Conservation (phyloP, 371 early-diverging fungal genomes). For the Syncephalis plumigaleata region DNA sequence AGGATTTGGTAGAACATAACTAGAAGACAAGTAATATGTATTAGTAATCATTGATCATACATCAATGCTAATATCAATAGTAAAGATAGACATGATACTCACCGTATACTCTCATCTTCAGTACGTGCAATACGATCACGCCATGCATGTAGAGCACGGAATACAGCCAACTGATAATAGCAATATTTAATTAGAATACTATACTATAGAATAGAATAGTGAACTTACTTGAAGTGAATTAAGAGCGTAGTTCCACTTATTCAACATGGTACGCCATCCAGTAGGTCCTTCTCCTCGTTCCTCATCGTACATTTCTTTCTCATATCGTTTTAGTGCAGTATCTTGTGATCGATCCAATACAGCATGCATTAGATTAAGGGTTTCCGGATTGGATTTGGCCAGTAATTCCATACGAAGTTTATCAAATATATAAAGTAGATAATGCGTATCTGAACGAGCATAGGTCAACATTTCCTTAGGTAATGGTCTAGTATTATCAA, state of each 20-base stretch:
- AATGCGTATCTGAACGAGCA: conserved; percentile 93
- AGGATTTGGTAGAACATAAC: conserved; percentile 78
- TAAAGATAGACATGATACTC: not conserved
- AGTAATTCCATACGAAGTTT: conserved; percentile 70
- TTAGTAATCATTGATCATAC: not conserved
- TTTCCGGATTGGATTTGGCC: conserved; percentile 24
- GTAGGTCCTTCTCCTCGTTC: conserved; percentile 43
- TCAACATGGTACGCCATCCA: conserved; percentile 59
- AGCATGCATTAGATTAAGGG: conserved; percentile 42
- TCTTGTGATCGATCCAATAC: conserved; percentile 48
- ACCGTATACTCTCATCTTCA: conserved; percentile 70
- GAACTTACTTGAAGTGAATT: conserved; percentile 16
- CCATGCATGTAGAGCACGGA: conserved; percentile 79
- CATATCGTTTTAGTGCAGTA: conserved; percentile 41
- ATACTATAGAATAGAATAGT: not conserved
- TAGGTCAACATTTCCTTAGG: conserved; percentile 82
- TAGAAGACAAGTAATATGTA: too few relatives aligned
- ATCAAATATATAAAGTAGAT: conserved; percentile 84
- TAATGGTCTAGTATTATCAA: conserved; percentile 41
- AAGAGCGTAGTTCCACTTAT: conserved; percentile 42
- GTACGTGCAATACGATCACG: conserved; percentile 76
- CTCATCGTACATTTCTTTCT: conserved; percentile 66
- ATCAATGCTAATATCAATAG: not conserved
- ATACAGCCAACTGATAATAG: conserved; percentile 41
- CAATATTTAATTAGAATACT: not conserved